phyloP scores from a whole-genome alignment of 352 stramenopile species.

The Phytophthora sansomeana region DNA sequence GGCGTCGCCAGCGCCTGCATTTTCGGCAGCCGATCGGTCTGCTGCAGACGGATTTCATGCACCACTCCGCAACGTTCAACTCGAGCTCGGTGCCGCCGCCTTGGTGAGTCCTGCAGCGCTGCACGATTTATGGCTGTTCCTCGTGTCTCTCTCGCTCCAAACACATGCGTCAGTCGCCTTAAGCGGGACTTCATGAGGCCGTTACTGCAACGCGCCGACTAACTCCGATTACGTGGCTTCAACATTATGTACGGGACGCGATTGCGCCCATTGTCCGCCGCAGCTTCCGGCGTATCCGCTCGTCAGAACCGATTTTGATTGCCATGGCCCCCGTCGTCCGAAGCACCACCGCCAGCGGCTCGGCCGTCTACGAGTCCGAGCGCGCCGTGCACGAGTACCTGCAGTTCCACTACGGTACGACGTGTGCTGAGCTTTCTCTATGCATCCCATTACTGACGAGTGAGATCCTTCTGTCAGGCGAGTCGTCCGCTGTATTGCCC shows the following conservation, averaged over 20 bases:
- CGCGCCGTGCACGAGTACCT: conserved; percentile 91
- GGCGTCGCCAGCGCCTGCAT: conserved; percentile 13
- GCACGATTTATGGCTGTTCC: background rate
- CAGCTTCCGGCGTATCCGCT: no score
- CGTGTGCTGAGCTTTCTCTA: no score
- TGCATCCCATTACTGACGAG: no score
- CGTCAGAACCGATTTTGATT: conserved; percentile 10
- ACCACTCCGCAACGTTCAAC: conserved; percentile 8
- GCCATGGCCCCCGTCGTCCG: conserved; percentile 46
- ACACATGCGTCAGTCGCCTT: conserved; percentile 19
- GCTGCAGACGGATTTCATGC: background rate
- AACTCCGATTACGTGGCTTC: conserved; percentile 12
- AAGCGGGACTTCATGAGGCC: background rate
- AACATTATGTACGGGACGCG: conserved; percentile 6
- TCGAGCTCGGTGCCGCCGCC: background rate
- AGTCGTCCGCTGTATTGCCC: conserved; percentile 68
- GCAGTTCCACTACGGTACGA: conserved; percentile 91
- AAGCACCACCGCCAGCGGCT: conserved; percentile 90
- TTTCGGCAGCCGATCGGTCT: conserved; percentile 1
- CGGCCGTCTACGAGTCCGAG: conserved; percentile 88
- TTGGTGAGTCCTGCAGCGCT: background rate
- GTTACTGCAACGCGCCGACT: background rate
- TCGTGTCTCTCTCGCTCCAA: conserved; percentile 18
- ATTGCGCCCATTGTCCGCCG: no score
- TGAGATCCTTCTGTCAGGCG: conserved; percentile 40